phyloP scores from a whole-genome alignment of 2,329 filamentous ascomycete species.

The Myriosclerotinia scirpicola region DNA sequence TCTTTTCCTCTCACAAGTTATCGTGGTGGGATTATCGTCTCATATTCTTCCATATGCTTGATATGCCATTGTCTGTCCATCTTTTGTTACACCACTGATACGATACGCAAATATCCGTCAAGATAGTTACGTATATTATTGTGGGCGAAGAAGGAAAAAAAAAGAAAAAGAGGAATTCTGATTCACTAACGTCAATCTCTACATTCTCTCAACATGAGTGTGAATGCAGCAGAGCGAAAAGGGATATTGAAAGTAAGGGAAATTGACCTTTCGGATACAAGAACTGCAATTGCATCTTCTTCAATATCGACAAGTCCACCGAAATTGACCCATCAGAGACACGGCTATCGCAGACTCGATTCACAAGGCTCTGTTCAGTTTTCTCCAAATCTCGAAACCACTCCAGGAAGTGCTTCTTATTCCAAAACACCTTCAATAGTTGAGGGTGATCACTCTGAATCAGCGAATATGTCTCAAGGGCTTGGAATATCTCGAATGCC shows the following conservation, averaged over 20 bases:
- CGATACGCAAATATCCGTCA: neutral
- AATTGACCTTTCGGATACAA: neutral
- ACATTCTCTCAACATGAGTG: constrained; percentile 13
- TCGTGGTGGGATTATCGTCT: constrained; percentile 6
- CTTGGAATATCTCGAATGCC: constrained; percentile 20
- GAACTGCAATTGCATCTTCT: constrained; percentile 8
- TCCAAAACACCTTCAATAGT: constrained; percentile 1
- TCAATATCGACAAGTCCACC: neutral
- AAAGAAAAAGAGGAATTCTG: neutral
- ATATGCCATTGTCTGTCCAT: neutral
- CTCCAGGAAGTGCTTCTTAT: neutral
- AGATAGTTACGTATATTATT: neutral
- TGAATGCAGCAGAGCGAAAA: neutral
- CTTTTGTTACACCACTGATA: constrained; percentile 12
- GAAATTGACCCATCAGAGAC: constrained; percentile 11
- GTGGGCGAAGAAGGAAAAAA: neutral
- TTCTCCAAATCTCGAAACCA: neutral
- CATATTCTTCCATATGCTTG: constrained; percentile 7
- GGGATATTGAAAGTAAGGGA: constrained; percentile 5
- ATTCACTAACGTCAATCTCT: neutral
- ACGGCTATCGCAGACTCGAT: constrained; percentile 21
- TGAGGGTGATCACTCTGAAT: neutral
- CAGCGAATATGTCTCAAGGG: constrained; percentile 5
- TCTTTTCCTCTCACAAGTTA: neutral
- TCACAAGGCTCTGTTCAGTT: constrained; percentile 19